Conservation (phyloP, 2,329 filamentous ascomycete species). For the Alternaria solani region DNA sequence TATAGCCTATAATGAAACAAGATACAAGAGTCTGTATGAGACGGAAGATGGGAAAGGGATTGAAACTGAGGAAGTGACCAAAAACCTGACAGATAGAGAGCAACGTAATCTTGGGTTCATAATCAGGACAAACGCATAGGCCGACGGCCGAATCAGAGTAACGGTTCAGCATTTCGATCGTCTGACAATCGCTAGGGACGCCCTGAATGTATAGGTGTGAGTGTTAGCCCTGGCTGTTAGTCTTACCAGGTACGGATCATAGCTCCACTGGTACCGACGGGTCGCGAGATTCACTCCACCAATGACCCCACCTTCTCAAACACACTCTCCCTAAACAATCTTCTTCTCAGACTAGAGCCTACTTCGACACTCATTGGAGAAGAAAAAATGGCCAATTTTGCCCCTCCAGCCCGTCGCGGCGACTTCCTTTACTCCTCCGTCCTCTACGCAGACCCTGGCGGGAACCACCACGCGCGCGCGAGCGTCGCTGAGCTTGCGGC, state of each 20-base stretch:
- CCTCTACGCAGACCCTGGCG: constrained; percentile 42
- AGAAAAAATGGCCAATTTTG: constrained; percentile 31
- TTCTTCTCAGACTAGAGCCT: neutral
- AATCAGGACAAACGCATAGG: no score
- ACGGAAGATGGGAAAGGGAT: accelerated
- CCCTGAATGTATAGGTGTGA: neutral
- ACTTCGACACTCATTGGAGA: neutral
- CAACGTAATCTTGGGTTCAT: no score
- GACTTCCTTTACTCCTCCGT: constrained; percentile 42
- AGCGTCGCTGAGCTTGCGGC: constrained; percentile 39
- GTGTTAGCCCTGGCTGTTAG: neutral
- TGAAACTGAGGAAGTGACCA: no score
- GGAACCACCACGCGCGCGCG: constrained; percentile 43
- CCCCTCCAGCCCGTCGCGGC: constrained; percentile 36
- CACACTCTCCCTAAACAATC: neutral
- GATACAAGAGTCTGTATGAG: neutral
- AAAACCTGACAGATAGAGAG: no score
- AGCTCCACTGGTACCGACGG: neutral
- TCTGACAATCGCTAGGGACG: accelerated
- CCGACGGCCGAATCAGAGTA: neutral
- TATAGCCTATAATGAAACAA: no score
- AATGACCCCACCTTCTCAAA: neutral
- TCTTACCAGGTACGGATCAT: neutral
- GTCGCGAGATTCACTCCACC: neutral
- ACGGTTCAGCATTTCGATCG: neutral